These are phyloP conservation scores for Xerocomus brunneocitrinus DNA, from an alignment of 768 basidiomycete species.

Conservation along the genomic window DNA sequence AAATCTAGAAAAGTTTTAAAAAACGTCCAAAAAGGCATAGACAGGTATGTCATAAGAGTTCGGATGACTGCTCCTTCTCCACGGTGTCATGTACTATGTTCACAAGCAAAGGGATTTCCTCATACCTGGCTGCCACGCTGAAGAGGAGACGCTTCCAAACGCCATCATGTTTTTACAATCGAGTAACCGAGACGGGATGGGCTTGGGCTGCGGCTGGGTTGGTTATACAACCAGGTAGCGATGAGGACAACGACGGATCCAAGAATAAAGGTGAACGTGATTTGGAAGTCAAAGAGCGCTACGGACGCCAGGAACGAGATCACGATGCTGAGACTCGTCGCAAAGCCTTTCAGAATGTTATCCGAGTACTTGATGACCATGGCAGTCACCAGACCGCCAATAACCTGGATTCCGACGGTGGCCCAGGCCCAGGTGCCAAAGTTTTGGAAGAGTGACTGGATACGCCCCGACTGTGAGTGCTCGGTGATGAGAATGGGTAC, in stretches of 20 bases:
- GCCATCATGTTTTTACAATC: constrained; percentile 21
- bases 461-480: constrained; percentile 35
- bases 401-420: constrained; percentile 80
- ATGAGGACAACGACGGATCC: constrained; percentile 80
- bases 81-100: constrained; percentile 1
- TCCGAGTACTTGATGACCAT: constrained; percentile 93
- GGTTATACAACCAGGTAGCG: constrained; percentile 92
- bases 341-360: constrained; percentile 92
- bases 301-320: constrained; percentile 92
- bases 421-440: constrained; percentile 93
- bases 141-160: not conserved
- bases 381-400: constrained; percentile 90
- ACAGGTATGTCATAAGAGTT: constrained; percentile 19
- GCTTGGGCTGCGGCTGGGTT: constrained; percentile 41
- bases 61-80: constrained; percentile 1
- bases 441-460: constrained; percentile 65
- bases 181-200: constrained; percentile 26
- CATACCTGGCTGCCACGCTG: not conserved
- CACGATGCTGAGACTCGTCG: constrained; percentile 90
- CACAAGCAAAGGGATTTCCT: not conserved
- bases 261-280: constrained; percentile 81
- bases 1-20: constrained; percentile 22
- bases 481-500: constrained; percentile 66
- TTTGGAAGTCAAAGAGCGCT: constrained; percentile 82
- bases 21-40: constrained; percentile 21